These are phyloP conservation scores for Zea luxurians DNA, from an alignment of 176 grass and related monocot genomes.

Conservation along the genomic window DNA sequence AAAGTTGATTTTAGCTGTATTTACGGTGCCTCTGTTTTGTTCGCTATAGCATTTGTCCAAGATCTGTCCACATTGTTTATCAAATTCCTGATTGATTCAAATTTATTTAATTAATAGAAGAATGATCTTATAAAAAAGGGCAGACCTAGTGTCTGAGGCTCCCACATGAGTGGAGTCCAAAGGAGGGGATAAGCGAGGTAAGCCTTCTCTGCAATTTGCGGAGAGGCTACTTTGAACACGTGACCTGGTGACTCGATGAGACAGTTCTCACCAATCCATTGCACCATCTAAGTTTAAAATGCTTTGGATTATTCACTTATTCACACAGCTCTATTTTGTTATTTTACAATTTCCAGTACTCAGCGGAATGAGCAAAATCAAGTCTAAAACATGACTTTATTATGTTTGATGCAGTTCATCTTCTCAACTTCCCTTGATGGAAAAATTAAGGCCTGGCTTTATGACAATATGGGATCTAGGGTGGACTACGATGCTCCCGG, in stretches of 20 bases:
- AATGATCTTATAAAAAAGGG: neutral
- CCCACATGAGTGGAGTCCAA: too few relatives aligned
- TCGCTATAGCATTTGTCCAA: neutral
- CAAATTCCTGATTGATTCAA: neutral
- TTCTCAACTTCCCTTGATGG: conserved; percentile 95
- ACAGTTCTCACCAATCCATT: too few relatives aligned
- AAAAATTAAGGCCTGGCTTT: conserved; percentile 99
- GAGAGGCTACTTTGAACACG: too few relatives aligned
- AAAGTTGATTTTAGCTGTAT: neutral
- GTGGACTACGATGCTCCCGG: conserved; percentile 96
- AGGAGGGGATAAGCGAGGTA: too few relatives aligned
- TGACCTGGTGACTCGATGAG: too few relatives aligned
- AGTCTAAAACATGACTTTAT: conserved; percentile 19
- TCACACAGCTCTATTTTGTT: neutral
- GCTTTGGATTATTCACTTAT: conserved; percentile 5
- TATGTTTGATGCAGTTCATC: conserved; percentile 68
- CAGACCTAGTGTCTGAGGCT: too few relatives aligned
- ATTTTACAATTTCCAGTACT: neutral
- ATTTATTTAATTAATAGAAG: neutral
- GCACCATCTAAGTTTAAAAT: neutral
- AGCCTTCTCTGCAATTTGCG: too few relatives aligned
- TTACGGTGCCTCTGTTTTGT: neutral
- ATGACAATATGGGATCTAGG: conserved; percentile 89
- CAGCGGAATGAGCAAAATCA: neutral
- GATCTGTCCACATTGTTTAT: neutral